These are phyloP conservation scores for Globisporangium sylvaticum DNA, from an alignment of 352 stramenopile genomes.

Conservation along the genomic window DNA sequence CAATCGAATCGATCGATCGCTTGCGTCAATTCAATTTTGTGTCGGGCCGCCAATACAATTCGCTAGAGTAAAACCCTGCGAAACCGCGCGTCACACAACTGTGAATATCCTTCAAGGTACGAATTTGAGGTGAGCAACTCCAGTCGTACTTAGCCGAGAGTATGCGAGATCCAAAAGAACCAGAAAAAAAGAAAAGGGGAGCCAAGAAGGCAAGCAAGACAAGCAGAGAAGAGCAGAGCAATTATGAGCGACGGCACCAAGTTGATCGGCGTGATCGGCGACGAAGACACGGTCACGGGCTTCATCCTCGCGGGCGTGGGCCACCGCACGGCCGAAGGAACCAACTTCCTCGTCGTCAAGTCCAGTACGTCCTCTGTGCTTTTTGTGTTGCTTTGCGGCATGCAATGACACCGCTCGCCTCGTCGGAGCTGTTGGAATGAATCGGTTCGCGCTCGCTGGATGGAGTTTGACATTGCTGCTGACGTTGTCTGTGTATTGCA, in stretches of 20 bases:
- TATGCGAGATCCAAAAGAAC: not conserved
- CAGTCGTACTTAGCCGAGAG: not conserved
- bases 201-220: not conserved
- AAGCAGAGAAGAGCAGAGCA: too few relatives aligned
- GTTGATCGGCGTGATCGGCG: constrained; percentile 85
- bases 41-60: not conserved
- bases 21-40: not conserved
- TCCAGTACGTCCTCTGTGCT: constrained; percentile 51
- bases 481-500: not conserved
- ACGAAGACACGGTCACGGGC: constrained; percentile 97
- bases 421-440: not conserved
- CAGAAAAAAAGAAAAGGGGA: constrained; percentile 3
- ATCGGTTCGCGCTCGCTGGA: not conserved
- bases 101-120: not conserved
- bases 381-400: not conserved
- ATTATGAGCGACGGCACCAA: constrained; percentile 79
- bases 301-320: constrained; percentile 97
- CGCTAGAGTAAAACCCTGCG: not conserved
- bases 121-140: not conserved
- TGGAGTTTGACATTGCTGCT: not conserved
- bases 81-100: too few relatives aligned
- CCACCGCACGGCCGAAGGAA: constrained; percentile 92
- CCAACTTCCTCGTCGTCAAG: constrained; percentile 98
- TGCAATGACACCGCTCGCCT: not conserved
- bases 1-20: not conserved